phyloP scores from a whole-genome alignment of 2,329 filamentous ascomycete species.

The Colletotrichum caudatum region DNA sequence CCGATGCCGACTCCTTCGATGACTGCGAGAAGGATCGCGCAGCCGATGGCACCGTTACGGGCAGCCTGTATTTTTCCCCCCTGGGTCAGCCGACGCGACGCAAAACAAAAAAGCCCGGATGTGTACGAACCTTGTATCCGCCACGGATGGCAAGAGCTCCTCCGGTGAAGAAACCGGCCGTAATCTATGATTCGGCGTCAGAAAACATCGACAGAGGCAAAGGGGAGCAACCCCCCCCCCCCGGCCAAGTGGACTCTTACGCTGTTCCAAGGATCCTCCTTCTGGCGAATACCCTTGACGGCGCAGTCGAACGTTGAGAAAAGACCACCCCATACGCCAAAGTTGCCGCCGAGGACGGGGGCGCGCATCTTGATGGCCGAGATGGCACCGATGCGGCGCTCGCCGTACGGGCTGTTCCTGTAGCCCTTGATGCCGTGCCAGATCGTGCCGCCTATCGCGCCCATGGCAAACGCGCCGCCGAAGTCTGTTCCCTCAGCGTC shows the following conservation, averaged over 20 bases:
- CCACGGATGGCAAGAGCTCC: conserved; percentile 92
- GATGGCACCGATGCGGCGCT: conserved; percentile 93
- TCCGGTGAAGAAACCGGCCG: conserved; percentile 96
- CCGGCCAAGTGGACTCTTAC: not conserved
- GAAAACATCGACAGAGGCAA: not conserved
- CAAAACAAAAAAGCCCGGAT: not conserved
- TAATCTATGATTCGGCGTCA: conserved; percentile 66
- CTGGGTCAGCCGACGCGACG: not conserved
- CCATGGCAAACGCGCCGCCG: conserved; percentile 96
- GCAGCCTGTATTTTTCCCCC: conserved; percentile 65
- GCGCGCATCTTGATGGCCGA: conserved; percentile 98
- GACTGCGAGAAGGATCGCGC: conserved; percentile 91
- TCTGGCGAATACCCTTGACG: conserved; percentile 92
- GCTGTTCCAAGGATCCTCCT: conserved; percentile 91
- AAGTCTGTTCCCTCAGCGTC: conserved; percentile 68
- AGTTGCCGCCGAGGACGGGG: conserved; percentile 96
- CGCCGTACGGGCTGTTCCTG: conserved; percentile 89
- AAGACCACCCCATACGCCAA: conserved; percentile 96
- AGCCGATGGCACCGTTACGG: conserved; percentile 95
- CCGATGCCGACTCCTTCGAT: conserved; percentile 90
- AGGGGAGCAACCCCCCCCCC: not conserved
- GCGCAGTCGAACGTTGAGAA: conserved; percentile 96
- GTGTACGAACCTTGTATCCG: conserved; percentile 73
- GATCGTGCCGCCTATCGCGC: conserved; percentile 83
- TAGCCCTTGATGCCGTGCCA: conserved; percentile 99